A percentile compares a stretch with the other conserved stretches of the same genome.
Evolutionary conservation across 1,284 basidiomycete species (phyloP).

Genomic region (Tilletia indica): DNA sequence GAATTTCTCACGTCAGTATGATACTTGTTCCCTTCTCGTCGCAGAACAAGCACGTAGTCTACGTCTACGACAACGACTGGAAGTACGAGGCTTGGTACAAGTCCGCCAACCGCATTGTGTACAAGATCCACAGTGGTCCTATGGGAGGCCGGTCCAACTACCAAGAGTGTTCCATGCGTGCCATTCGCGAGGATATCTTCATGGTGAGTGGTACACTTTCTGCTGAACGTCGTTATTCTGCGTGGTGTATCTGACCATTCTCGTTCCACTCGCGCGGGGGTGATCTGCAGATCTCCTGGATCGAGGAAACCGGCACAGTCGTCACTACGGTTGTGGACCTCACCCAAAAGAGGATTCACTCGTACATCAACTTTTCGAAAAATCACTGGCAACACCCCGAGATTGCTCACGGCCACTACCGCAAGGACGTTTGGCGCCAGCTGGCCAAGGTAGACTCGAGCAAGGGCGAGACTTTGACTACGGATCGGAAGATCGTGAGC

Average conservation of each 20-base stretch:
- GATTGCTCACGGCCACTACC: not conserved
- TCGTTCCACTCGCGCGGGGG: not conserved
- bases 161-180: not conserved
- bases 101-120: conserved; percentile 1
- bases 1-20: too few species aligned
- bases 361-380: not conserved
- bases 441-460: not conserved
- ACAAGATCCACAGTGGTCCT: conserved; percentile 4
- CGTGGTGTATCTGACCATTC: not conserved
- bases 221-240: not conserved
- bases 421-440: not conserved
- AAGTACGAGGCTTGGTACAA: not conserved
- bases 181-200: not conserved
- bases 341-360: not conserved
- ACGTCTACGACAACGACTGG: not conserved
- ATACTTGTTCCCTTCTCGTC: too few species aligned
- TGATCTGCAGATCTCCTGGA: not conserved
- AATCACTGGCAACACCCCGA: not conserved
- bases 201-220: not conserved
- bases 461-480: not conserved
- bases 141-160: not conserved
- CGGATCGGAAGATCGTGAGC: not conserved
- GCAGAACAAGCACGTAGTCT: conserved; percentile 5
- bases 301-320: not conserved
- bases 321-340: conserved; percentile 6